Conservation (phyloP, 306 rosid species). For the Castanea mollissima region DNA sequence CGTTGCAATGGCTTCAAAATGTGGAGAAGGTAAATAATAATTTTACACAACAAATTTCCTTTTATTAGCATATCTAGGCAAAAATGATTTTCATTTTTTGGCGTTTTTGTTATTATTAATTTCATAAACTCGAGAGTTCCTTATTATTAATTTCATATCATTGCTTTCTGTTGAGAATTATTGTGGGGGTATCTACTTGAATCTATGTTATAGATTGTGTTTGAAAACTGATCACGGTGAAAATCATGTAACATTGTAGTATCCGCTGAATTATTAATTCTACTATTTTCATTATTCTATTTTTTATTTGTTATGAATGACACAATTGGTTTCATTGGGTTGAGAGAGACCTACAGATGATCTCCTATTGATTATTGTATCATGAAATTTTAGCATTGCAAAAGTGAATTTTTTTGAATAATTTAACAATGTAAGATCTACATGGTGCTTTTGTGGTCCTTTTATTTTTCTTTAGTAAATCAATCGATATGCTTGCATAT, state of each 20-base stretch:
- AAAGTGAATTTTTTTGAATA: neutral
- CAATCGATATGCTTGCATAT: neutral
- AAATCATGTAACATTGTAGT: neutral
- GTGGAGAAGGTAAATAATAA: conserved; percentile 48
- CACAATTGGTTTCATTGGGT: neutral
- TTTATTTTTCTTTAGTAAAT: neutral
- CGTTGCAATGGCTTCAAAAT: conserved; percentile 68
- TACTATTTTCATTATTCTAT: neutral
- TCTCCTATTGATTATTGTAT: neutral
- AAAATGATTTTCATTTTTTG: neutral
- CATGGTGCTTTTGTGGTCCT: neutral
- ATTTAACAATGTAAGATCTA: neutral
- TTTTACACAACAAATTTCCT: neutral
- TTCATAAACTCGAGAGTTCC: too few species aligned
- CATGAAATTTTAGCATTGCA: neutral
- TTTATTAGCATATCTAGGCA: neutral
- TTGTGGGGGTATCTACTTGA: neutral
- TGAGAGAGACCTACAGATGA: neutral
- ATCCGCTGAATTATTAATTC: neutral
- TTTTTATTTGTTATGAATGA: neutral
- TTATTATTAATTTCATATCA: neutral
- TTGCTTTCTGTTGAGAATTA: neutral
- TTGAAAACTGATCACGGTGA: neutral
- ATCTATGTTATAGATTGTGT: neutral
- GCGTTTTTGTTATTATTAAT: neutral